Base-by-base conservation (phyloP, 78 protist species). In the Speleostelium caveatum region DNA sequence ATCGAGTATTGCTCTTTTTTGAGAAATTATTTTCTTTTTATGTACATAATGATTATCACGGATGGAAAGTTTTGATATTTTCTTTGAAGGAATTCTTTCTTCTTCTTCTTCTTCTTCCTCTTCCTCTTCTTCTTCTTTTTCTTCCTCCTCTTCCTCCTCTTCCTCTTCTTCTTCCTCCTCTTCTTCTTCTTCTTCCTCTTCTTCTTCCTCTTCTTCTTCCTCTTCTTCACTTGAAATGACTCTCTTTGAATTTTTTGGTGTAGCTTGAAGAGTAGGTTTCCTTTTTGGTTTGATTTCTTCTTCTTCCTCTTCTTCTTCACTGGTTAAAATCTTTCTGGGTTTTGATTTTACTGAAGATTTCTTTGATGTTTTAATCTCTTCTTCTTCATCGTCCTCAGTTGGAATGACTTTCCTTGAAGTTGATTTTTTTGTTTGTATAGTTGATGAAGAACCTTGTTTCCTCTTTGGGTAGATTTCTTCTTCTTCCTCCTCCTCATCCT, bases 171-270 rank as follows among this genome's bases (percentile, higher is more conserved):
- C 69, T 62, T 62, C 22, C 1, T 42, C 58, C 26, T 68, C 75
- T n/a, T 24, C 58, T 45, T 41, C 75, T 5, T 68, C 75, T n/a
- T 24, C 58, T 68, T 42, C 60, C 28, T 68, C 59, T 4, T 42
- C 59, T 35, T 51, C 41, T 19, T 76, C 73, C 3, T 60, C 61
- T 19, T 22, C 62, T 33, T 61, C 63, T 7, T 45, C 74, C 22
- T 77, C 73, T 2, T 33, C 8, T 22, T 75, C 69, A 12, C 26
- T 33, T 75, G 6, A 6, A 45, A 45, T 45, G 10, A 6, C 53
- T 45, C 10, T 6, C 53, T 14, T 45, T 45, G 10, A 45, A 14
- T 6, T 6, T 45, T 14, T 45, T 45, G 53, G 53, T 45, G n/a
- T n/a, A n/a, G n/a, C n/a, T n/a, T n/a, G n/a, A n/a, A n/a, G n/a